Base-by-base conservation (phyloP, 139 green algal species). In the Micractinium sp. region DNA sequence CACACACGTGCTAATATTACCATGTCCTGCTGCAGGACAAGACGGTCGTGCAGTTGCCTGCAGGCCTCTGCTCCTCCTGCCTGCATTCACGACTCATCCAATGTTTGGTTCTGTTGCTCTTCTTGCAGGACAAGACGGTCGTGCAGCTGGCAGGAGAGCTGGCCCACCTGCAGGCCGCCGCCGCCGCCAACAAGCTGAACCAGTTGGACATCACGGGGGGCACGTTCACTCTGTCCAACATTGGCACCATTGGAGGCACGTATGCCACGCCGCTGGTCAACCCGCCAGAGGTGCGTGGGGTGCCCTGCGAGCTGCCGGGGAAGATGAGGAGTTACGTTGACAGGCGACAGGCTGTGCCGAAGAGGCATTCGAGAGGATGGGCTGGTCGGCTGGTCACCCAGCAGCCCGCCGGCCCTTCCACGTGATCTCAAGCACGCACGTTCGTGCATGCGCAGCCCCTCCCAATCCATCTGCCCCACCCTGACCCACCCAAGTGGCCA, bases 181-280 rank as follows among this genome's bases (percentile, higher is more conserved):
- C 97, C 19, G 82, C 85, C n/a, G 89, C 89, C 60, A 95, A 94
- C 47, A 85, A 91, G 82, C 93, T 99, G 76, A 47, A 82, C 0
- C 63, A 79, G 2, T 87, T 94, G 1, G 96, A 98, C 77, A 53
- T 98, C 25, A 38, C 66, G 16, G 94, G 92, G 4, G 95, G 95
- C 18, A 99, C 95, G 73, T 94, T 99, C 79, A 97, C 96, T 0
- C 80, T 99, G 7, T 97, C 93, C 61, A 99, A 99, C 93, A 96
- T 99, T 53, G 97, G 97, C 79, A 95, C 91, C 41, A 94, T 99
- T 33, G 96, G 97, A 1, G 97, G 96, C 61, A 96, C 94, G 1
- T 97, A 97, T 81, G 96, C 96, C 27, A 93, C 93, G 0, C 97
- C 97, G 0, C 85, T 98, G 47, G 91, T 99, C 41, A 95, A 94